Evolutionary conservation across 192 early-diverging fungal genomes (phyloP).

Genomic region (Backusella morwellensis): DNA sequence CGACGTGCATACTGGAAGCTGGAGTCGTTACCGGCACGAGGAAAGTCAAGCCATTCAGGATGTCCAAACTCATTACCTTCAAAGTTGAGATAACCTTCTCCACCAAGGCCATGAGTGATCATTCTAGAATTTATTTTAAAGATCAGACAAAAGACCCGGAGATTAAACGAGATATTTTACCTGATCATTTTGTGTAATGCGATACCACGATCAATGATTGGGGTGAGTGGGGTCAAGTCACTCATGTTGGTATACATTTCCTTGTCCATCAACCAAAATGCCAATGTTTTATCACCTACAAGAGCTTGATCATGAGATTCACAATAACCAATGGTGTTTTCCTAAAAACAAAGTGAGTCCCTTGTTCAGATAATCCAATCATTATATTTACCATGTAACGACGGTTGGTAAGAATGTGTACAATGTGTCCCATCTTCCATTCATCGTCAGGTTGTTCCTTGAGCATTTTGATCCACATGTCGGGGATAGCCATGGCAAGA

Average conservation of each 20-base stretch:
- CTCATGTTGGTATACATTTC: conserved; percentile 99
- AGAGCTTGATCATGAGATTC: conserved; percentile 98
- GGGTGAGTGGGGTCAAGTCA: conserved; percentile 70
- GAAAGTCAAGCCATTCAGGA: conserved; percentile 99
- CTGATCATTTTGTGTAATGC: conserved; percentile 97
- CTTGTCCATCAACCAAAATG: conserved; percentile 99
- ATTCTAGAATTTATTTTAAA: conserved; percentile 44
- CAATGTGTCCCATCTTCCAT: conserved; percentile 89
- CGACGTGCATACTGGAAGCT: conserved; percentile 93
- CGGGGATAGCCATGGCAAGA: conserved; percentile 93
- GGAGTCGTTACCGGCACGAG: conserved; percentile 86
- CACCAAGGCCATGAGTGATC: conserved; percentile 83
- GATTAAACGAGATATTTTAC: conserved; percentile 24
- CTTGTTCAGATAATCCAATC: too few species aligned
- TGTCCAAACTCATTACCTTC: conserved; percentile 99
- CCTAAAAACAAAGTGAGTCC: conserved; percentile 26
- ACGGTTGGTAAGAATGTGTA: conserved; percentile 87
- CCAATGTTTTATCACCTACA: conserved; percentile 97
- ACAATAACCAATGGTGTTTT: conserved; percentile 91
- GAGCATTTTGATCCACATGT: conserved; percentile 99
- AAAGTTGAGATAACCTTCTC: conserved; percentile 96
- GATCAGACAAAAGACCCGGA: not conserved
- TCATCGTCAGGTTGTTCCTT: conserved; percentile 91
- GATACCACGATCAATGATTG: conserved; percentile 91
- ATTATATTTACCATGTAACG: conserved; percentile 64